Base-by-base conservation (phyloP, 78 protist species). In the Parvularia atlantis region DNA sequence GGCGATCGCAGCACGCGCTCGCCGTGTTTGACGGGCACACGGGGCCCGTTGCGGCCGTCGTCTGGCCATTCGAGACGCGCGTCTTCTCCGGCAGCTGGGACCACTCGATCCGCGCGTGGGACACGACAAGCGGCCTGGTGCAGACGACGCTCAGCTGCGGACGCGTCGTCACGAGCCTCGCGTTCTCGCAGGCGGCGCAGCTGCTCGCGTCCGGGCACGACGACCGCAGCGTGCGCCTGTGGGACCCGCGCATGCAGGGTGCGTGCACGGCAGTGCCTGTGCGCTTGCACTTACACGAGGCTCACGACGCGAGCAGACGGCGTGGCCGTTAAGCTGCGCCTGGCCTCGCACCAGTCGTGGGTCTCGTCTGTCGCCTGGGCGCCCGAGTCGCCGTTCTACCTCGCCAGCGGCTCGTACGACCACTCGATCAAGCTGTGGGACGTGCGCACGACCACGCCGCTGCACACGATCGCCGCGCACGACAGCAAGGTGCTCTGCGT, bases 21-120 rank as follows among this genome's bases (percentile, higher is more conserved):
- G 39, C 26, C 24, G 35, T 60, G 19, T n/a, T 60, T 17, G 35
- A 60, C 35, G 65, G 65, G 26, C 65, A 60, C 26, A 60, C 65
- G 39, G 19, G 17, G 26, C 39, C 39, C 65, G 65, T 60, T 24
- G 26, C 65, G 19, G 19, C 65, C 24, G 44, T 60, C 35, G 65
- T 31, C 19, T 60, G 19, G 39, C 39, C 39, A 66, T 14, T 4
- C 20, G 26, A 66, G n/a, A 26, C 66, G 31, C 17, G 46, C 60
- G 52, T 66, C 1, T 50, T 28, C 52, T 28, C 50, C n/a, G 71
- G 46, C 24, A 28, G 50, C 24, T 66, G 71, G 71, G 71, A 66
- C 50, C 71, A 66, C 31, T 24, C 43, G n/a, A 66, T 66, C 16
- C 71, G 71, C 0, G 33, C 19, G 26, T 66, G 71, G 71, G 71